These are phyloP conservation scores for Fusarium tjaetaba DNA, from an alignment of 2,329 filamentous ascomycete species.

Conservation along the genomic window DNA sequence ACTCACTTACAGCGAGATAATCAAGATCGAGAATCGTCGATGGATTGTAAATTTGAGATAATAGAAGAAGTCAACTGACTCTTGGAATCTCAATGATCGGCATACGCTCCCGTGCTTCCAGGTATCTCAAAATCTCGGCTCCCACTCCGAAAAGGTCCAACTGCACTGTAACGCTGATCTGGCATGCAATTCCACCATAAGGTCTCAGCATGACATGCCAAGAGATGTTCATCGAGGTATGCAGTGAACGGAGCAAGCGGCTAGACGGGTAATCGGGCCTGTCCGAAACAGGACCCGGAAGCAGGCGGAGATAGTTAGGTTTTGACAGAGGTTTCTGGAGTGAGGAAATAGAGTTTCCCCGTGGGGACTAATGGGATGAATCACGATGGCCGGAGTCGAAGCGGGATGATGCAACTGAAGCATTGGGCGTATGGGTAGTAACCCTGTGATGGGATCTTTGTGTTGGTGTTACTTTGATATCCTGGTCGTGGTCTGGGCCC, in stretches of 20 bases:
- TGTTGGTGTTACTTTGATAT: neutral
- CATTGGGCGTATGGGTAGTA: neutral
- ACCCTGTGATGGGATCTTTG: neutral
- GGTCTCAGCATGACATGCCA: neutral
- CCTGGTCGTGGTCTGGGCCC: neutral
- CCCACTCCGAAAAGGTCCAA: neutral
- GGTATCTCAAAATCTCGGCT: neutral
- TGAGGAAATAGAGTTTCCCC: neutral
- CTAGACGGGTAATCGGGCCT: neutral
- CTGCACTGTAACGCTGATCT: constrained; percentile 7
- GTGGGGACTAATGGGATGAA: neutral
- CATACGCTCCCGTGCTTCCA: constrained; percentile 1
- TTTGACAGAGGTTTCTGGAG: neutral
- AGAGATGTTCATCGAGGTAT: neutral
- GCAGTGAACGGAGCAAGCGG: neutral
- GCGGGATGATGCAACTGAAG: neutral
- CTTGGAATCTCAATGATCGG: neutral
- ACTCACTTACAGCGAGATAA: neutral
- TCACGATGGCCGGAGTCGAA: neutral
- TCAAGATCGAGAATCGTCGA: neutral
- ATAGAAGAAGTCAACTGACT: neutral
- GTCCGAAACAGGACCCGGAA: neutral
- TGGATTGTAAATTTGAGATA: neutral
- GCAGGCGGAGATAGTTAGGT: neutral
- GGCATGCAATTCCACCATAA: neutral